Evolutionary conservation across 2,329 filamentous ascomycete species (phyloP), one percentile per base, ranked within the genome.

Genomic region (Diaporthe vexans): DNA sequence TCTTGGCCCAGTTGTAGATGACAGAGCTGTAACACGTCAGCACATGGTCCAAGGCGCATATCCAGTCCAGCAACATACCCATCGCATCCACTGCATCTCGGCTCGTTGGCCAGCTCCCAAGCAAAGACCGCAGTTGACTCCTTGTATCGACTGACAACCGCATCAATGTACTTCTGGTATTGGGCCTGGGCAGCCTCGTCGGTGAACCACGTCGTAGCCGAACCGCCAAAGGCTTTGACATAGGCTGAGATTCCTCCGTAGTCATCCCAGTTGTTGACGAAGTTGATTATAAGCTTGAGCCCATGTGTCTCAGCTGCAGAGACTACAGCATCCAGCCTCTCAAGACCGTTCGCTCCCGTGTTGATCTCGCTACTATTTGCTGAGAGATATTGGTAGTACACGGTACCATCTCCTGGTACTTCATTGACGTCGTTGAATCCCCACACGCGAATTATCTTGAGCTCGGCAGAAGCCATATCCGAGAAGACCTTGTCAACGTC

Each of bases 211-310:
- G 83, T 83, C 19, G 84, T 84, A 72, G 88, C 84, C 72, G 79
- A 82, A 33, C 88, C 89, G 40, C 90, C 90, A 76, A 91, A 92
- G 10, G 88, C 89, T 10, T 81, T 84, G 56, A 87, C 86, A 79
- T 93, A 93, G 13, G 90, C 89, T 19, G 85, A 84, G 79, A 93
- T 93, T 43, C 92, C 91, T 24, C 91, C 92, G 43, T 91, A 92
- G 78, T 93, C 91, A 56, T 84, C 84, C 91, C 91, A 93, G 82
- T 93, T 91, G 81, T 93, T 93, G 59, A 93, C 89, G 48, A 92
- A 90, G 77, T 90, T 88, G 79, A 91, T 88, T 76, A 93, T 91
- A 19, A 93, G 83, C 80, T 92, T 92, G 78, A 93, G 85, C 6
- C 88, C 89, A 72, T 89, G 85, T 57, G 85, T 84, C 81, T 91